Base-by-base conservation (phyloP, 345 rosid genomes). In the Moricandia moricandioides region DNA sequence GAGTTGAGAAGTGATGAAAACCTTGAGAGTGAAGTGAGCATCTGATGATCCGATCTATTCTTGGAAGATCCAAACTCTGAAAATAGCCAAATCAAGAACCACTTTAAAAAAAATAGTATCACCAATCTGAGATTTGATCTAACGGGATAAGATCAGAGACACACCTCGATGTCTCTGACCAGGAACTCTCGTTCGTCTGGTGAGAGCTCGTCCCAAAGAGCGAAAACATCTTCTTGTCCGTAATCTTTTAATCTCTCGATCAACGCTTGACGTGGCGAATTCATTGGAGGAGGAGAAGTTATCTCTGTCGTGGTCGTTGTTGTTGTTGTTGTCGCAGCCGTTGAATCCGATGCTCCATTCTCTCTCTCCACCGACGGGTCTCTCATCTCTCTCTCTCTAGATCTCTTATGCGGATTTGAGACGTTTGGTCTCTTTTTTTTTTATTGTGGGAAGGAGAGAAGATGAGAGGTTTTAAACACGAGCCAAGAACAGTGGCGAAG, bases 161-260 rank as follows among this genome's bases (percentile, higher is more conserved):
- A n/a, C 37, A 93, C 98, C 96, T 90, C 90, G 57, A 95, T 84
- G 65, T 92, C 97, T 75, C 80, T 80, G 70, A 95, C 93, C 77
- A 95, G 97, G 35, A 81, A 79, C 18, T 83, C 86, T 34, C 96
- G 93, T 16, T 92, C 97, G 7, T 83, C 86, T 1, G 83, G 80
- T 7, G 97, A 86, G 60, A 95, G 97, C 78, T 95, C 97, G 57
- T 95, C 97, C 96, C 97, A 95, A 61, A 90, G 92, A 31, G 94
- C 83, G 75, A 95, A 95, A 39, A 75, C 88, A 68, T 88, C 92
- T 77, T 95, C 97, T 60, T 90, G 99, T 29, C 97, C 97, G 16
- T 95, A 95, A 75, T 95, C 97, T 77, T 95, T 92, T 30, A 95
- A 86, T 34, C 99, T 76, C 81, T 95, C 99, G 39, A 91, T 60